Base-by-base conservation (phyloP, 2,329 filamentous ascomycete genomes). In the Septoria linicola region DNA sequence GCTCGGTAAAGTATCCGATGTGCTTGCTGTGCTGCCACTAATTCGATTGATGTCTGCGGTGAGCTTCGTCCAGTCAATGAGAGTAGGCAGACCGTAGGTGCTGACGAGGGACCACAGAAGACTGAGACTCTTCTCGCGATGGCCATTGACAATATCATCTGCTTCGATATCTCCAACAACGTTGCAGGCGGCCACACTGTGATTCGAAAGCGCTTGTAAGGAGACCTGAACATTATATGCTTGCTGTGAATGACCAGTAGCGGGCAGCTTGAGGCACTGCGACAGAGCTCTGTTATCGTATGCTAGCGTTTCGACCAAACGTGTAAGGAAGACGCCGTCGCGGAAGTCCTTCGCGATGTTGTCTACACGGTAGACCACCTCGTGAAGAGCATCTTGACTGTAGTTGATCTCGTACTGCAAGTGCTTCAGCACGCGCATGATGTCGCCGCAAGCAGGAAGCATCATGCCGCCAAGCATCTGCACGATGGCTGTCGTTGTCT, bases 341-440 rank as follows among this genome's bases (percentile, higher is more conserved):
- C 82, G 76, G 17, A 85, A 70, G 59, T 85, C 82, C 7, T 81
- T 74, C 1, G 81, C 82, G 19, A 86, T 71, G 58, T 85, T 85
- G 7, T 72, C 69, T 48, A 85, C 76, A 32, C 68, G 68, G 61
- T 82, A 85, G 1, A 72, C 68, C 56, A 80, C 80, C 65, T 85
- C 82, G 54, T 82, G 73, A 4, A 84, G 70, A 2, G 76, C 74
- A 53, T 78, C 74, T 61, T 85, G 82, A 6, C 73, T 66, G 60
- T 81, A 76, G 3, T 64, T 63, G 17, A 84, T 67, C n/a, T 72
- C 72, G 64, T 81, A 85, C 51, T 76, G 76, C 17, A 84, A 67
- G 60, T 83, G 79, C 19, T 72, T 72, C 2, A 86, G 68, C 2
- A 76, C 72, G 14, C 81, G 76, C 3, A 68, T 68, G 43, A 83